These are phyloP conservation scores for Cucumis sativus DNA, from an alignment of 306 rosid genomes.

Conservation along the genomic window DNA sequence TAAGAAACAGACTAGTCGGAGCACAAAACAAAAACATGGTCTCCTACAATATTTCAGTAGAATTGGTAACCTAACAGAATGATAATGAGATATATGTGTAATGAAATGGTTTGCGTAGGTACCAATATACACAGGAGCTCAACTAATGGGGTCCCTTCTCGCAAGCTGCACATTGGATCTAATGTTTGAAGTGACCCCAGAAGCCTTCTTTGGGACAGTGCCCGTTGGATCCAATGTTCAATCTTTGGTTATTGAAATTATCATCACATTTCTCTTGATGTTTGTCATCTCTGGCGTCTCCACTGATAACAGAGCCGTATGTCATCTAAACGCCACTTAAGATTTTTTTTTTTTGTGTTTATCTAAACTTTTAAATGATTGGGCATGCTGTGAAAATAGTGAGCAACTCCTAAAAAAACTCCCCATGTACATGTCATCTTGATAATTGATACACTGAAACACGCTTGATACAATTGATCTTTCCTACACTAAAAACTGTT, in stretches of 20 bases:
- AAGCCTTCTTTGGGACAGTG: slow-evolving; percentile 20
- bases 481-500: no score
- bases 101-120: slow-evolving; percentile 6
- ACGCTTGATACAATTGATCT: no score
- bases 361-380: neutral
- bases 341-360: no score
- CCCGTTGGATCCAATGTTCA: slow-evolving; percentile 22
- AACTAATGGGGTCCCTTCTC: slow-evolving; percentile 19
- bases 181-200: slow-evolving; percentile 6
- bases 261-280: slow-evolving; percentile 26
- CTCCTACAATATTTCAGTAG: no score
- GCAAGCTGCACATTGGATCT: slow-evolving; percentile 22
- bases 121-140: slow-evolving; percentile 18
- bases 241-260: slow-evolving; percentile 16
- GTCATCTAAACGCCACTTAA: neutral
- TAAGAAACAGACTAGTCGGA: no score
- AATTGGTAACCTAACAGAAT: no score
- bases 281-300: slow-evolving; percentile 21
- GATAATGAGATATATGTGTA: neutral
- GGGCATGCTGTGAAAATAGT: neutral
- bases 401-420: neutral
- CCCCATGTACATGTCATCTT: no score
- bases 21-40: no score
- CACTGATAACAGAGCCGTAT: slow-evolving; percentile 26
- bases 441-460: no score